A percentile compares a stretch with the other conserved stretches of the same genome.
phyloP scores from a whole-genome alignment of 768 basidiomycete species.

The Hebeloma cylindrosporum region DNA sequence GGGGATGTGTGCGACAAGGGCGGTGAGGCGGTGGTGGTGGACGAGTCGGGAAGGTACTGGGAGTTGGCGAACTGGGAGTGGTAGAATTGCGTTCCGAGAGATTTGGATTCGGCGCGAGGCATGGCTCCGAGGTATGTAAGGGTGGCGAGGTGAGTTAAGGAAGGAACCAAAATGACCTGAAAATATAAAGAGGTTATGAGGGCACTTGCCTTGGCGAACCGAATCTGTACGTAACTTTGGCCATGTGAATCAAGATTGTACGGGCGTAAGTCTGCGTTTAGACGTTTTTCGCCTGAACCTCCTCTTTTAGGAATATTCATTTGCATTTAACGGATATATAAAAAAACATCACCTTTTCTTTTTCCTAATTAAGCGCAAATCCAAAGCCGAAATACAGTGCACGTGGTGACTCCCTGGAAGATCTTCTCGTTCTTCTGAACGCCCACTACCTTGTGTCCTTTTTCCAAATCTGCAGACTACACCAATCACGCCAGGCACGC shows the following conservation, averaged over 20 bases:
- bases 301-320: conserved; percentile 8
- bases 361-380: conserved; percentile 15
- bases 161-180: conserved; percentile 12
- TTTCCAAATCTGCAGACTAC: neutral
- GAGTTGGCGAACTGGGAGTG: conserved; percentile 33
- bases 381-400: conserved; percentile 21
- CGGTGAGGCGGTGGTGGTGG: conserved; percentile 26
- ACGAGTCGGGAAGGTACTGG: conserved; percentile 16
- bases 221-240: conserved; percentile 32
- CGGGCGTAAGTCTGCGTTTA: conserved; percentile 25
- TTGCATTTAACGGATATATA: conserved; percentile 9
- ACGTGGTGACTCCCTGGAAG: conserved; percentile 18
- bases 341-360: conserved; percentile 10
- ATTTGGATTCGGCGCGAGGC: conserved; percentile 38
- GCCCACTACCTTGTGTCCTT: neutral
- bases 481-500: conserved; percentile 8
- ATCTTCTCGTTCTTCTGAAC: neutral
- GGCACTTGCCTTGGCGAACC: conserved; percentile 32
- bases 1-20: conserved; percentile 28
- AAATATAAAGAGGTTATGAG: conserved; percentile 26
- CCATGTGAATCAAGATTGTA: conserved; percentile 28
- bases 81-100: conserved; percentile 30
- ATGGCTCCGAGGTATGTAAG: conserved; percentile 22
- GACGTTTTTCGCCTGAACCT: conserved; percentile 27
- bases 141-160: conserved; percentile 9